Evolutionary conservation across 1,284 basidiomycete genomes (phyloP).

Genomic region (Inonotus hispidus): DNA sequence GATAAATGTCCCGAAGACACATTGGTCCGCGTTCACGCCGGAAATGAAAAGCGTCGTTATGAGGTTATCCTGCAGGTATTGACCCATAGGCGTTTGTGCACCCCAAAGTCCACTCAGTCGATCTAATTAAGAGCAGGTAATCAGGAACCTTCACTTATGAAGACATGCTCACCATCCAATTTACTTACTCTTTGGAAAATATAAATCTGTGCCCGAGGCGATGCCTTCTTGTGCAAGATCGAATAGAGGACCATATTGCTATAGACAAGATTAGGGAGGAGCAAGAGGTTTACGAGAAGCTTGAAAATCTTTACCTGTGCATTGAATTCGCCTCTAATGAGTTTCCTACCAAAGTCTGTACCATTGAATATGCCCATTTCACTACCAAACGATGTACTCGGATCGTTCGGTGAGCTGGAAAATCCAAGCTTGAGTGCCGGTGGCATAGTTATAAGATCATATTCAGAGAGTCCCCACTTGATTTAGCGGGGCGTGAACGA

Average conservation of each 20-base stretch:
- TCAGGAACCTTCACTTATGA: background rate
- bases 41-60: conserved; percentile 21
- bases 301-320: conserved; percentile 8
- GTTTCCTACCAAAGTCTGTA: conserved; percentile 16
- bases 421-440: conserved; percentile 17
- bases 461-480: conserved; percentile 18
- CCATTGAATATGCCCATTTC: conserved; percentile 20
- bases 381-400: conserved; percentile 16
- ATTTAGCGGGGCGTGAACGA: background rate
- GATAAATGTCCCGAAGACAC: conserved; percentile 14
- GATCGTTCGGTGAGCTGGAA: background rate
- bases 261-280: no score
- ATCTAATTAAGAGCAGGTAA: conserved; percentile 10
- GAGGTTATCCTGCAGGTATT: conserved; percentile 18
- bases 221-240: conserved; percentile 8
- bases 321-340: conserved; percentile 18
- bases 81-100: conserved; percentile 17
- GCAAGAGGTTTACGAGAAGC: background rate
- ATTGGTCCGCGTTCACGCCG: conserved; percentile 20
- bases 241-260: conserved; percentile 13
- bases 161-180: background rate
- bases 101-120: conserved; percentile 20
- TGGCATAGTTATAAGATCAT: conserved; percentile 17
- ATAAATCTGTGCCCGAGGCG: conserved; percentile 17
- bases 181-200: conserved; percentile 19